A percentile compares a stretch with the other conserved stretches of the same genome.
These are phyloP conservation scores for Fraxinus excelsior DNA, from an alignment of 257 asterid genomes.

Conservation along the genomic window DNA sequence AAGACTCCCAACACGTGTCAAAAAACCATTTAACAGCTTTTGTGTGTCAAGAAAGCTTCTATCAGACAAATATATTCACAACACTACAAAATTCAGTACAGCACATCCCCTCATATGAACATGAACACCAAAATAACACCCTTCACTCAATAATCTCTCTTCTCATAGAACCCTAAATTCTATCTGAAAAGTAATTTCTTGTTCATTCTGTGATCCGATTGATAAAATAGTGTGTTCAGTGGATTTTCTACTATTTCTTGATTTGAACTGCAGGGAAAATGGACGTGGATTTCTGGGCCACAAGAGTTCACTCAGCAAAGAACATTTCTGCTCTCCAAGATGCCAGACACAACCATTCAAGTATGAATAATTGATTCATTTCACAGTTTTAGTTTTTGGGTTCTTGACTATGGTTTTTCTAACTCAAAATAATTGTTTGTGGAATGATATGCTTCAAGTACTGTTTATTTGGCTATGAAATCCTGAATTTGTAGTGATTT, in stretches of 20 bases:
- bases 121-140: neutral
- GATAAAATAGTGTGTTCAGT: neutral
- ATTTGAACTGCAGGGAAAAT: conserved; percentile 30
- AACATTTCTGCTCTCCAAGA: conserved; percentile 50
- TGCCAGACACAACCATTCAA: conserved; percentile 49
- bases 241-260: neutral
- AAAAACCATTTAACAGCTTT: conserved; percentile 29
- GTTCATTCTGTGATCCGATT: neutral
- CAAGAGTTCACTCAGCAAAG: conserved; percentile 56
- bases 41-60: conserved; percentile 55
- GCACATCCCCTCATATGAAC: neutral
- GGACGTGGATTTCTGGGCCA: conserved; percentile 78
- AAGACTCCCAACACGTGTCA: conserved; percentile 31
- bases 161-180: conserved; percentile 15
- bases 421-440: conserved; percentile 13
- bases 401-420: conserved; percentile 22
- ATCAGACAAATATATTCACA: conserved; percentile 24
- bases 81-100: neutral
- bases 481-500: neutral
- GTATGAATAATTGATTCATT: conserved; percentile 30
- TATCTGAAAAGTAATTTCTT: neutral
- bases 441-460: neutral
- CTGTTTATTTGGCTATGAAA: neutral
- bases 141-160: conserved; percentile 18
- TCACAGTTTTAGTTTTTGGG: conserved; percentile 1